A percentile compares a stretch with the other conserved stretches of the same genome.
These are phyloP conservation scores for Chaetomium olivaceum DNA, from an alignment of 2,329 filamentous ascomycete species.

Conservation along the genomic window DNA sequence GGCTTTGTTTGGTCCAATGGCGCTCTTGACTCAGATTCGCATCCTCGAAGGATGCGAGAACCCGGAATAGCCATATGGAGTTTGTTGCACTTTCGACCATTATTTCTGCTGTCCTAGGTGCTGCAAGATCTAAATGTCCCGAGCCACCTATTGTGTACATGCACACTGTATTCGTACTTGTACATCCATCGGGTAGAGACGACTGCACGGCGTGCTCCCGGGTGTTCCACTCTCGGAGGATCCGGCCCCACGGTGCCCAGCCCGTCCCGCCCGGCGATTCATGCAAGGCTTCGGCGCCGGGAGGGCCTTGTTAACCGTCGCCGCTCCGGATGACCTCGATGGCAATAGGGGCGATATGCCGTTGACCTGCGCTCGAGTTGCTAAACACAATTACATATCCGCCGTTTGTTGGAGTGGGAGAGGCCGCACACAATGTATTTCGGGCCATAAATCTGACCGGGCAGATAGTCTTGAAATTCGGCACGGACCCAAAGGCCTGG, in stretches of 20 bases:
- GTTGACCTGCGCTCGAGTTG: background rate
- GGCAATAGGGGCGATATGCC: background rate
- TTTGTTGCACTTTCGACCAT: background rate
- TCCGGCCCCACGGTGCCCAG: constrained; percentile 5
- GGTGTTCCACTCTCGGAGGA: background rate
- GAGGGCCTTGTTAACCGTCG: background rate
- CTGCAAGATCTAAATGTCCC: constrained; percentile 1
- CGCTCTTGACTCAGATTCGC: background rate
- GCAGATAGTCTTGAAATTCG: background rate
- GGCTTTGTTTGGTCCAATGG: background rate
- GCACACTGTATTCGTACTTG: no score
- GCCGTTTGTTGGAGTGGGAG: no score
- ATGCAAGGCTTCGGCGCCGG: background rate
- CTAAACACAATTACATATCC: background rate
- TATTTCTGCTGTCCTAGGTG: background rate
- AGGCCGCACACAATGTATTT: background rate
- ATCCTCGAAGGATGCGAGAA: background rate
- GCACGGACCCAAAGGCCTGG: background rate
- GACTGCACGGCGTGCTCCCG: background rate
- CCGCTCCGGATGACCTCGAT: background rate
- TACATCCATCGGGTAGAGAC: no score
- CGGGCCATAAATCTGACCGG: background rate
- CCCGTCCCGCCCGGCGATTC: constrained; percentile 9
- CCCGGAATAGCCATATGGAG: background rate
- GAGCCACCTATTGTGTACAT: no score